Base-by-base conservation (phyloP, 2,329 filamentous ascomycete species). In the Calonectria fujianensis region DNA sequence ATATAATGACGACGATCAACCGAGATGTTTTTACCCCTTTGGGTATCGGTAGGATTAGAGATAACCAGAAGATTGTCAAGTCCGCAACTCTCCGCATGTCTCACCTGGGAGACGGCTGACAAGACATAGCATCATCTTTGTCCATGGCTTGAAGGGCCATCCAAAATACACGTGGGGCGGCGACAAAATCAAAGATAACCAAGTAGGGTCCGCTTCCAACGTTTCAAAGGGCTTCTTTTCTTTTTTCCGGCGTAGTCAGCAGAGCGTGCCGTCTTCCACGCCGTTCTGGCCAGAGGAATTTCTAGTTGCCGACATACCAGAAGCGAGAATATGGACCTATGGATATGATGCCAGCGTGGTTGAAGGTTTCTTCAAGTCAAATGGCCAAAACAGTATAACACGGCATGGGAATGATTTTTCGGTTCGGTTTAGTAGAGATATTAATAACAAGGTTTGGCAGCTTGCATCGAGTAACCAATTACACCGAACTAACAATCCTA, bases 311-410 rank as follows among this genome's bases (percentile, higher is more conserved):
- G 84, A 86, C 75, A 74, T 85, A 18, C 83, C 82, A 27, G 73
- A 84, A 20, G 85, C 85, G 41, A 80, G 81, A 71, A 74, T 86
- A 39, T 85, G 82, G 83, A 86, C 84, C n/a, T 87, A 86, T 71
- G 85, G 85, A 50, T 87, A 86, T 76, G 82, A 86, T 70, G 84
- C 84, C 24, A 82, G 86, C 73, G 82, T 84, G 11, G 81, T 84
- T 68, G 80, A 80, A 24, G 82, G 82, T 3, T 41, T 85, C 31
- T 85, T 85, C 69, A 69, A 83, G 75, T 78, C 83, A n/a, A 83
- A 81, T 76, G 85, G 84, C 79, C 79, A 84, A 77, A 85, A 86
- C 69, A 85, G 81, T 69, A 77, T 86, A 29, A 85, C 80, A 39
- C 79, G 85, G 70, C 84, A 87, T 78, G 82, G 83, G 69, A 74